Evolutionary conservation across 306 rosid genomes (phyloP).

Genomic region (Casuarina glauca): DNA sequence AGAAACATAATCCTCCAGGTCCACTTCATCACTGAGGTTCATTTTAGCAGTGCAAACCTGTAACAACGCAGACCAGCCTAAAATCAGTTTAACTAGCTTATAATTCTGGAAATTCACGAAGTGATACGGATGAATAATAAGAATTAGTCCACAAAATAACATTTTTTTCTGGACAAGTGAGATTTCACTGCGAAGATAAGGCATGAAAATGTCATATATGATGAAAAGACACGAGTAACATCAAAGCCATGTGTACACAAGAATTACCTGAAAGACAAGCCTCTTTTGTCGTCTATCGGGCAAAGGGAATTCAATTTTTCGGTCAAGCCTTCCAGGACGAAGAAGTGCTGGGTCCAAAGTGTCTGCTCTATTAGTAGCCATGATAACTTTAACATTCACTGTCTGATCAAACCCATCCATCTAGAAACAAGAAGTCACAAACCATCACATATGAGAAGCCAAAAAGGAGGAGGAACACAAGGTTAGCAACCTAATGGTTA

Average conservation of each 20-base stretch:
- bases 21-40: slow-evolving; percentile 97
- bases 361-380: slow-evolving; percentile 99
- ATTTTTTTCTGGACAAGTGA: neutral
- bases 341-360: slow-evolving; percentile 96
- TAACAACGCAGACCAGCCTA: neutral
- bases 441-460: slow-evolving; percentile 18
- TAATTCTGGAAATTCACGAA: neutral
- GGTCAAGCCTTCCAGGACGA: slow-evolving; percentile 98
- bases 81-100: slow-evolving; percentile 14
- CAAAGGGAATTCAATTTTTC: slow-evolving; percentile 95
- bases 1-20: slow-evolving; percentile 96
- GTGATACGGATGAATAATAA: neutral
- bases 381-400: slow-evolving; percentile 95
- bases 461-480: neutral
- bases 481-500: neutral
- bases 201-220: neutral
- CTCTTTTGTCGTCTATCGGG: slow-evolving; percentile 98
- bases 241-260: slow-evolving; percentile 6
- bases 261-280: slow-evolving; percentile 92
- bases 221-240: neutral
- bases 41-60: slow-evolving; percentile 99
- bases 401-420: slow-evolving; percentile 99
- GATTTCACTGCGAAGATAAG: neutral
- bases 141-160: neutral
- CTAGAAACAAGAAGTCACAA: slow-evolving; percentile 38